A percentile compares a stretch with the other conserved stretches of the same genome.
These are phyloP conservation scores for Candida sphagnicola DNA, from an alignment of 805 yeast species.

Conservation along the genomic window DNA sequence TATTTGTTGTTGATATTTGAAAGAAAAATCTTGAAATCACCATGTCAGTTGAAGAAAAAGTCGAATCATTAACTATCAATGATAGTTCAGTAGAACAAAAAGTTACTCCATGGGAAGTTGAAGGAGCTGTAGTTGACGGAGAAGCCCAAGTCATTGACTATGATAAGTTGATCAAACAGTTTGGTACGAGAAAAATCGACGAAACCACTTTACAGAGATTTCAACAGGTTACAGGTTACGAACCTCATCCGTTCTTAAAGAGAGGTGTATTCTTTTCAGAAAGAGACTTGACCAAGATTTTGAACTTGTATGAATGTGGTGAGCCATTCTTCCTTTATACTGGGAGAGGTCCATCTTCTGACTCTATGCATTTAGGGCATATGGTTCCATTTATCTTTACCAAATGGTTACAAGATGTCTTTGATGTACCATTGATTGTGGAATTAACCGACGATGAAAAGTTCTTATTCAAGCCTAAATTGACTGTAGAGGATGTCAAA, in stretches of 20 bases:
- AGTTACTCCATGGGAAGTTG: slow-evolving; percentile 97
- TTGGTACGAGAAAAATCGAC: slow-evolving; percentile 76
- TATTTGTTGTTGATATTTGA: background rate
- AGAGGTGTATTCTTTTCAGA: slow-evolving; percentile 93
- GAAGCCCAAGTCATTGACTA: slow-evolving; percentile 88
- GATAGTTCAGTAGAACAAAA: slow-evolving; percentile 26
- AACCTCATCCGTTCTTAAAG: slow-evolving; percentile 85
- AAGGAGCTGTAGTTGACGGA: slow-evolving; percentile 97
- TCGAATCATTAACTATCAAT: slow-evolving; percentile 9
- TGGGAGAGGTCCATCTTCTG: slow-evolving; percentile 95
- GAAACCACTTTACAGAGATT: slow-evolving; percentile 73
- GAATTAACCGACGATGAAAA: slow-evolving; percentile 97
- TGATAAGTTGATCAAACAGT: slow-evolving; percentile 77
- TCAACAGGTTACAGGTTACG: slow-evolving; percentile 76
- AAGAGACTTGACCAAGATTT: slow-evolving; percentile 72
- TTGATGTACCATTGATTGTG: slow-evolving; percentile 91
- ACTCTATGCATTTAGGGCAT: slow-evolving; percentile 94
- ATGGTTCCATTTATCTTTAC: slow-evolving; percentile 94
- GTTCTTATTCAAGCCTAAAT: slow-evolving; percentile 86
- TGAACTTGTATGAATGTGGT: slow-evolving; percentile 89
- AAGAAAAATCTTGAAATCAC: background rate
- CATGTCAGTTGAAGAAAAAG: slow-evolving; percentile 16
- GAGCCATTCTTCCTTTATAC: slow-evolving; percentile 94
- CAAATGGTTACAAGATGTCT: slow-evolving; percentile 96
- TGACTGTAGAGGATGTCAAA: slow-evolving; percentile 86